These are phyloP conservation scores for Ascochyta koolunga DNA, from an alignment of 2,329 filamentous ascomycete genomes.

Conservation along the genomic window DNA sequence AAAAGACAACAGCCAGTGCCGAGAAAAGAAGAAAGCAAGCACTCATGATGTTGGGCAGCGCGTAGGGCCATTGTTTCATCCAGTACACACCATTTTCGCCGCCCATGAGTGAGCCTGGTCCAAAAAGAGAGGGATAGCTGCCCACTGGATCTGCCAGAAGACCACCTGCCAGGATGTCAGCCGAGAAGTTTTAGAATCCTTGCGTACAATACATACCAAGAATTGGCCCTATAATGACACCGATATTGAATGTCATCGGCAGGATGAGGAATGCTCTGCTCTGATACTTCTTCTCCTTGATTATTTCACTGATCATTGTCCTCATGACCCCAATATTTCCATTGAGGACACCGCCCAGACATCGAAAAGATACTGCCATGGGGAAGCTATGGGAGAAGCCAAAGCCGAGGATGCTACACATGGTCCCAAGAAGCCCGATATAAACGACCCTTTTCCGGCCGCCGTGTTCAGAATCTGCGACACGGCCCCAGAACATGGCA, in stretches of 20 bases:
- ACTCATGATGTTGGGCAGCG: conserved; percentile 71
- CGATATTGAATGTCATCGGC: conserved; percentile 72
- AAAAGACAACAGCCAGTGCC: conserved; percentile 65
- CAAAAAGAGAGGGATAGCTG: conserved; percentile 68
- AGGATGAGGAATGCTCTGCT: conserved; percentile 63
- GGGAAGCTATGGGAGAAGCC: conserved; percentile 70
- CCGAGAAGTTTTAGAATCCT: neutral
- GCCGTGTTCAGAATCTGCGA: conserved; percentile 65
- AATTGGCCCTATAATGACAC: conserved; percentile 54
- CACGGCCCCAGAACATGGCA: conserved; percentile 79
- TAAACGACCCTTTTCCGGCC: conserved; percentile 81
- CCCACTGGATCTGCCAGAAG: conserved; percentile 69
- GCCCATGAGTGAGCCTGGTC: conserved; percentile 62
- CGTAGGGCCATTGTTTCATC: conserved; percentile 71
- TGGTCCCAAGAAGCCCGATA: conserved; percentile 75
- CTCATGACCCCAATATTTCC: conserved; percentile 77
- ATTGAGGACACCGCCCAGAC: conserved; percentile 70
- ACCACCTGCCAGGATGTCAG: conserved; percentile 60
- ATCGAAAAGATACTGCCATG: conserved; percentile 68
- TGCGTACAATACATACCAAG: conserved; percentile 33
- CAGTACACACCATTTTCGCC: conserved; percentile 65
- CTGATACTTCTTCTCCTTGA: conserved; percentile 70
- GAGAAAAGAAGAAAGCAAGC: conserved; percentile 64
- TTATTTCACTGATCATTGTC: conserved; percentile 75
- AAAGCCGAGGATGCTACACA: conserved; percentile 69